Percentiles rank a stretch among this genome's conserved stretches.
Evolutionary conservation across 768 basidiomycete species (phyloP).

Genomic region (Panaeolus cyanescens): DNA sequence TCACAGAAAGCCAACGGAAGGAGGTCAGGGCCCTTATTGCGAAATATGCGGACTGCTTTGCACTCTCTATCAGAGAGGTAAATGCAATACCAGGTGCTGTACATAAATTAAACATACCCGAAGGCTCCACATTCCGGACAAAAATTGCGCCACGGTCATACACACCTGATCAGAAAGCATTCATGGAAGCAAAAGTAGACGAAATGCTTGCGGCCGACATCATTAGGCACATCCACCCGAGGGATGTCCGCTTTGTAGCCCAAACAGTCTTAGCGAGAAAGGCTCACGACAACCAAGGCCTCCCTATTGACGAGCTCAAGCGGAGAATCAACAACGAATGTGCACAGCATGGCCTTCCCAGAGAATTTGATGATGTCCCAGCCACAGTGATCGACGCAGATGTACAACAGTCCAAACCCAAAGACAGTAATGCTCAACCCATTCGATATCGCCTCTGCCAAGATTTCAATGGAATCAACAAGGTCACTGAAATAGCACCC

Average conservation of each 20-base stretch:
- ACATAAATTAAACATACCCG: conserved; percentile 35
- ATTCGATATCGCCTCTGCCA: conserved; percentile 38
- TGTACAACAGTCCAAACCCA: background rate
- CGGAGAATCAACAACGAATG: conserved; percentile 35
- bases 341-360: conserved; percentile 19
- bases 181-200: conserved; percentile 29
- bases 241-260: conserved; percentile 32
- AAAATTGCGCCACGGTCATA: conserved; percentile 28
- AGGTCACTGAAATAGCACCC: conserved; percentile 26
- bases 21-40: conserved; percentile 14
- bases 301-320: conserved; percentile 32
- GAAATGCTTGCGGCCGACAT: conserved; percentile 35
- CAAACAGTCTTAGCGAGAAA: conserved; percentile 38
- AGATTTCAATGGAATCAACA: conserved; percentile 35
- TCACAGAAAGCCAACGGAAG: conserved; percentile 24
- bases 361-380: conserved; percentile 11
- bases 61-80: conserved; percentile 37
- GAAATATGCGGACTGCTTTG: conserved; percentile 39
- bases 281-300: conserved; percentile 25
- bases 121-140: conserved; percentile 24
- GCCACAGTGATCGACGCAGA: conserved; percentile 12
- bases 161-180: conserved; percentile 30
- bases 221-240: conserved; percentile 25
- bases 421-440: background rate
- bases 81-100: conserved; percentile 25